Conservation (phyloP, 768 basidiomycete genomes). For the Kwoniella mangroviensis region DNA sequence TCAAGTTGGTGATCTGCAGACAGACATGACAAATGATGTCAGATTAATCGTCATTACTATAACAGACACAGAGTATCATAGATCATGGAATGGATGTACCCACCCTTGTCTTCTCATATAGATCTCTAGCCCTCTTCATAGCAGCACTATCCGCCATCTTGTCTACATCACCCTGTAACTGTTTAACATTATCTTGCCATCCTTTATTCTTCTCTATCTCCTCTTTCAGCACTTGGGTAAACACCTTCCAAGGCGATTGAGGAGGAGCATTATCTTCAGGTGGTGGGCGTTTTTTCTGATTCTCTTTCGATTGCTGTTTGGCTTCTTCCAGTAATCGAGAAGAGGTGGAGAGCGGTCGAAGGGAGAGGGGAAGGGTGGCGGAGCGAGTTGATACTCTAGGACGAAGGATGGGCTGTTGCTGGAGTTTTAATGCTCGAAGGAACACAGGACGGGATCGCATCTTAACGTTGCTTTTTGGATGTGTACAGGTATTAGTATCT, state of each 20-base stretch:
- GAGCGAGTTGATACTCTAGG: constrained; percentile 12
- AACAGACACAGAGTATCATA: background rate
- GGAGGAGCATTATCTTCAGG: constrained; percentile 41
- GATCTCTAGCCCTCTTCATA: constrained; percentile 86
- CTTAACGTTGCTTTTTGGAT: background rate
- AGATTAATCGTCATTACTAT: no score
- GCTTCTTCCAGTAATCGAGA: constrained; percentile 28
- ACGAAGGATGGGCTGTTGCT: constrained; percentile 15
- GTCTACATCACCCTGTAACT: constrained; percentile 95
- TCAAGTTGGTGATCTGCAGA: constrained; percentile 80
- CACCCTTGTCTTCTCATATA: constrained; percentile 93
- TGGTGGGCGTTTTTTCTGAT: constrained; percentile 19
- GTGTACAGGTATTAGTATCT: background rate
- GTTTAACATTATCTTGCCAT: constrained; percentile 94
- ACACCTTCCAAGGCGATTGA: constrained; percentile 90
- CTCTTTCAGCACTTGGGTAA: constrained; percentile 89
- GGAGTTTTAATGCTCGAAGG: constrained; percentile 29
- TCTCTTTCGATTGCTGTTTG: constrained; percentile 15
- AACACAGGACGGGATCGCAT: constrained; percentile 47
- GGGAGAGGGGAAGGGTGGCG: constrained; percentile 1
- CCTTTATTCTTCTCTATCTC: constrained; percentile 93
- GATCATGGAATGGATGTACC: constrained; percentile 38
- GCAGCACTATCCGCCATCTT: constrained; percentile 96
- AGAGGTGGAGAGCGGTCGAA: constrained; percentile 28
- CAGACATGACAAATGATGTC: constrained; percentile 1